Percentiles rank a stretch among this genome's conserved stretches.
Evolutionary conservation across 345 rosid species (phyloP).

Genomic region (Gossypium herbaceum): DNA sequence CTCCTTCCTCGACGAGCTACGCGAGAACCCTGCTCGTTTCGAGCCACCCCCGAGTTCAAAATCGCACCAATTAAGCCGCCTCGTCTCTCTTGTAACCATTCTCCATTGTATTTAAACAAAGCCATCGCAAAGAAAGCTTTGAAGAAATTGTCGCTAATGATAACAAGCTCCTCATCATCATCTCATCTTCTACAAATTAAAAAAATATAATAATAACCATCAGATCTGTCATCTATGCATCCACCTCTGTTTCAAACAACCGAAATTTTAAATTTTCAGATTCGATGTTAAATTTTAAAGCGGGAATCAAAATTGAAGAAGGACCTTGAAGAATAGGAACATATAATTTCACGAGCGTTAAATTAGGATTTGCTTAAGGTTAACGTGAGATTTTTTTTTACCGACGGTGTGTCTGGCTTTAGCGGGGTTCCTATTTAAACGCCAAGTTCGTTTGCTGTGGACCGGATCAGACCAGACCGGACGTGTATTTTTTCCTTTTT

Average conservation of each 20-base stretch:
- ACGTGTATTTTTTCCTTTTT: no score
- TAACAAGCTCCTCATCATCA: slow-evolving; percentile 13
- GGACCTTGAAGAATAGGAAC: background rate
- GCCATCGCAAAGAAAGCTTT: slow-evolving; percentile 17
- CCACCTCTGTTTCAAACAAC: background rate
- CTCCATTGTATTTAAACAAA: slow-evolving; percentile 16
- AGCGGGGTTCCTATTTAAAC: background rate
- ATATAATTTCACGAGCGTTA: background rate
- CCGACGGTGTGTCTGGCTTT: background rate
- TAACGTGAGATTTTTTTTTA: background rate
- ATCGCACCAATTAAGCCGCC: slow-evolving; percentile 28
- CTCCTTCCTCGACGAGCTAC: slow-evolving; percentile 54
- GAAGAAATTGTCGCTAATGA: slow-evolving; percentile 1
- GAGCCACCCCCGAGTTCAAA: slow-evolving; percentile 30
- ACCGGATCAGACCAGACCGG: background rate
- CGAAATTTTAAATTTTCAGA: background rate
- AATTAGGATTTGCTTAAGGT: background rate
- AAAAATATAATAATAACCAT: background rate
- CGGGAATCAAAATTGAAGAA: background rate
- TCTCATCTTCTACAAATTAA: slow-evolving; percentile 10
- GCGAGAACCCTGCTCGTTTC: slow-evolving; percentile 28
- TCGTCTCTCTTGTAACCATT: slow-evolving; percentile 48
- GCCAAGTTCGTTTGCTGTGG: background rate
- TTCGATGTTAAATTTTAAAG: background rate
- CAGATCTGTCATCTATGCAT: slow-evolving; percentile 8